Evolutionary conservation across 2,329 filamentous ascomycete genomes (phyloP).

Genomic region (Septoria linicola): DNA sequence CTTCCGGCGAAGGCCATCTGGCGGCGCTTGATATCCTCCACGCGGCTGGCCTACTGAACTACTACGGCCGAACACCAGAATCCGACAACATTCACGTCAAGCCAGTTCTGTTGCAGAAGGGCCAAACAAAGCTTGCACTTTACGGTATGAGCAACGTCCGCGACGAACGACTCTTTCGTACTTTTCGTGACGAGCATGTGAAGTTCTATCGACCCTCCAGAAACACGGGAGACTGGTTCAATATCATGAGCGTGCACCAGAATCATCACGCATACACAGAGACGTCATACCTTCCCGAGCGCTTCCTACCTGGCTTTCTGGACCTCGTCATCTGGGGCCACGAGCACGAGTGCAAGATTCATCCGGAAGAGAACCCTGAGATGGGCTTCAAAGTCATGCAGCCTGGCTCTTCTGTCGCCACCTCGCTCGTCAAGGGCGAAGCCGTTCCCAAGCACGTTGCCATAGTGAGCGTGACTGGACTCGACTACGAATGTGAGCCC

Average conservation of each 20-base stretch:
- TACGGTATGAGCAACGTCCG: conserved; percentile 95
- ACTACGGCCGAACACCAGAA: conserved; percentile 88
- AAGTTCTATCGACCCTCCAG: conserved; percentile 84
- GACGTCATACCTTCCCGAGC: conserved; percentile 92
- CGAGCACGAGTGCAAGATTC: conserved; percentile 92
- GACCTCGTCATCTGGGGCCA: conserved; percentile 95
- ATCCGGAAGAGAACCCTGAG: conserved; percentile 78
- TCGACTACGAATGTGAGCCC: conserved; percentile 74
- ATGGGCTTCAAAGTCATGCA: conserved; percentile 96
- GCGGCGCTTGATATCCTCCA: conserved; percentile 90
- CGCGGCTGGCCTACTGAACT: conserved; percentile 88
- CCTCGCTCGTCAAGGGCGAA: conserved; percentile 85
- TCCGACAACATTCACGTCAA: conserved; percentile 92
- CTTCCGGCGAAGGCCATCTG: conserved; percentile 89
- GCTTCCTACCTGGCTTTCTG: conserved; percentile 85
- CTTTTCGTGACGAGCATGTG: conserved; percentile 88
- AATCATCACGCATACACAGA: conserved; percentile 91
- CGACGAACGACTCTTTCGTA: conserved; percentile 90
- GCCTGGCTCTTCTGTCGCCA: conserved; percentile 92
- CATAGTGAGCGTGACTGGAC: conserved; percentile 79
- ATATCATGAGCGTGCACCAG: conserved; percentile 90
- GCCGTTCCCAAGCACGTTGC: conserved; percentile 88
- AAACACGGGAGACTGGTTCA: conserved; percentile 90
- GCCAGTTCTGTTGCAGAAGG: conserved; percentile 90
- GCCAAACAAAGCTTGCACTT: conserved; percentile 83